Evolutionary conservation across 2,329 filamentous ascomycete genomes (phyloP), one percentile per base, ranked within the genome.

Genomic region (Didymella lethalis): DNA sequence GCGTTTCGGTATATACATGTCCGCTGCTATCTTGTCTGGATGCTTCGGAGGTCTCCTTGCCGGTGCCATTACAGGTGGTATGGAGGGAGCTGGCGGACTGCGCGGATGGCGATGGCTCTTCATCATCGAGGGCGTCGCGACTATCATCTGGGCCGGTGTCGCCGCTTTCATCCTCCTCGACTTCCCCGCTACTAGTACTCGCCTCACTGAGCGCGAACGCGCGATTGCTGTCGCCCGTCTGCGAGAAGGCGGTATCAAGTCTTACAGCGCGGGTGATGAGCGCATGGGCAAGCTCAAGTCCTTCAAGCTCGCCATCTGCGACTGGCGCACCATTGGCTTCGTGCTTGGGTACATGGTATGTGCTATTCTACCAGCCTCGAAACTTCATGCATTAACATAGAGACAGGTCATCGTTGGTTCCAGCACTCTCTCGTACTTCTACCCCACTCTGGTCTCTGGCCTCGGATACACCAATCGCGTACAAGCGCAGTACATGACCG

Each of bases 1-100:
- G 49, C 81, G 86, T 2, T 84, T 85, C 44, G 83, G 80, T 7
- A 71, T 88, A 1, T 87, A 85, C 64, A 84, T 86, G 60, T 83
- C 85, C n/a, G 84, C 83, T 1, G 84, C 84, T 0, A 82, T 86
- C 2, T 76, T 85, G 2, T 84, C 79, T 0, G 83, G 83, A n/a
- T 84, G 83, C 2, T 85, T 85, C 59, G 82, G 82, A 0, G 82
- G 82, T 3, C 68, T 85, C 1, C 69, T 85, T 7, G 82, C 81
- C 29, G 82, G 81, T 2, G 82, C 79, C 4, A 81, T 84, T 18
- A 78, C 81, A 3, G 77, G 80, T 10, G 76, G 79, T 8, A 74
- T 84, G 58, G 81, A 84, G 12, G 79, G 78, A 0, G 71, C 69
- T 1, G 76, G 75, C 28, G 82, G 82, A 0, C 70, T 85, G 1